A percentile compares a stretch with the other conserved stretches of the same genome.
These are phyloP conservation scores for Rutstroemia sp. DNA, from an alignment of 2,329 filamentous ascomycete species.

Conservation along the genomic window DNA sequence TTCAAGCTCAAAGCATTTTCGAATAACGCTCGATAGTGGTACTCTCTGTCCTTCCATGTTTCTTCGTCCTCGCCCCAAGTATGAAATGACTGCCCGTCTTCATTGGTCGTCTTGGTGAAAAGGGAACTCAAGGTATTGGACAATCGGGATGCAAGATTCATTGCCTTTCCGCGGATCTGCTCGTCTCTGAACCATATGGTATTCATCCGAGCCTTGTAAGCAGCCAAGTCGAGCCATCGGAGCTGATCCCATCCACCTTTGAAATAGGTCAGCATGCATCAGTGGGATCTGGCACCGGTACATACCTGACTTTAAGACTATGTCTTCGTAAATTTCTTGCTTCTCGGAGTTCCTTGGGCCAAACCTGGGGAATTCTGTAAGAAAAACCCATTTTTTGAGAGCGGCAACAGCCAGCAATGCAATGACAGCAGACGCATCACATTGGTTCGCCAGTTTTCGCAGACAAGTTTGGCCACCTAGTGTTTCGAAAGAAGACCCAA, in stretches of 20 bases:
- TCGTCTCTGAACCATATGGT: constrained; percentile 2
- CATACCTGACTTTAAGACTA: not conserved
- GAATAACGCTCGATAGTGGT: constrained; percentile 11
- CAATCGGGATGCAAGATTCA: constrained; percentile 2
- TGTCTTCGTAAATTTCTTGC: not conserved
- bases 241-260: constrained; percentile 11
- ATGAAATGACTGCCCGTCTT: not conserved
- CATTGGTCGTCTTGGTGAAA: not conserved
- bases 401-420: constrained; percentile 2
- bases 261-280: not conserved
- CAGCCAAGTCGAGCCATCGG: constrained; percentile 7
- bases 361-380: not conserved
- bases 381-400: not conserved
- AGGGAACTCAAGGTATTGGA: constrained; percentile 4
- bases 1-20: constrained; percentile 12
- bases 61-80: constrained; percentile 7
- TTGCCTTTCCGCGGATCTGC: constrained; percentile 1
- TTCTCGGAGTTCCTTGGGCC: not conserved
- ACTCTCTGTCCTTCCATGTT: constrained; percentile 2
- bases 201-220: constrained; percentile 5
- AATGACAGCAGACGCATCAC: not conserved
- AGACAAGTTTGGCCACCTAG: not conserved
- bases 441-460: not conserved
- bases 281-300: not conserved
- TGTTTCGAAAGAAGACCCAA: not conserved